Evolutionary conservation across 192 early-diverging fungal species (phyloP).

Genomic region (Lunasporangiospora selenospora): DNA sequence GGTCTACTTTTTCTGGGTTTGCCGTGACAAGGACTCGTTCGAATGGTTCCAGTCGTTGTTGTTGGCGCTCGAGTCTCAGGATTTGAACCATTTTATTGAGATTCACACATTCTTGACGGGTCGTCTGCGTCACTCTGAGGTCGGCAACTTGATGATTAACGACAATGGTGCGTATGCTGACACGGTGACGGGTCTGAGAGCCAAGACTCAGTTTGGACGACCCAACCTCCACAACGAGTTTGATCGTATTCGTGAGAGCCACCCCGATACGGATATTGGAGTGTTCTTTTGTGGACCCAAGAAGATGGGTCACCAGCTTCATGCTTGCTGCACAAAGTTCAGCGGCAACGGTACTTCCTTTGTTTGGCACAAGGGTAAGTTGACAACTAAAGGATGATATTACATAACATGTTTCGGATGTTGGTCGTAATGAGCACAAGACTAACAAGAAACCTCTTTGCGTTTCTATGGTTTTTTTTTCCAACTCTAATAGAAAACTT

Average conservation of each 20-base stretch:
- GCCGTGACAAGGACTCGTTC: constrained; percentile 74
- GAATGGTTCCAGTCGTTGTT: constrained; percentile 87
- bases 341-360: constrained; percentile 36
- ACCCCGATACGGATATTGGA: constrained; percentile 70
- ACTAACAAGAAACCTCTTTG: background rate
- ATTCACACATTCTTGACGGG: constrained; percentile 77
- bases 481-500: constrained; percentile 25
- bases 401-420: background rate
- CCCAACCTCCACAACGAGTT: constrained; percentile 57
- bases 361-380: constrained; percentile 48
- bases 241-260: constrained; percentile 46
- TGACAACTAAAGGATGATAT: background rate
- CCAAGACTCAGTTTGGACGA: constrained; percentile 55
- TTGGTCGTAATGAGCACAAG: background rate
- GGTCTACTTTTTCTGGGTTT: constrained; percentile 83
- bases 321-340: constrained; percentile 49
- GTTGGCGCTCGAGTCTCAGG: constrained; percentile 66
- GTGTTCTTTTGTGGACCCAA: constrained; percentile 84
- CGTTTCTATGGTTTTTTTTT: background rate
- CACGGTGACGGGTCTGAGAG: constrained; percentile 53
- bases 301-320: constrained; percentile 54
- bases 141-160: constrained; percentile 67
- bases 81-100: constrained; percentile 67
- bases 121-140: constrained; percentile 63
- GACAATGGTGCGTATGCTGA: constrained; percentile 53